Evolutionary conservation across 306 rosid genomes (phyloP).

Genomic region (Rosa multiflora): DNA sequence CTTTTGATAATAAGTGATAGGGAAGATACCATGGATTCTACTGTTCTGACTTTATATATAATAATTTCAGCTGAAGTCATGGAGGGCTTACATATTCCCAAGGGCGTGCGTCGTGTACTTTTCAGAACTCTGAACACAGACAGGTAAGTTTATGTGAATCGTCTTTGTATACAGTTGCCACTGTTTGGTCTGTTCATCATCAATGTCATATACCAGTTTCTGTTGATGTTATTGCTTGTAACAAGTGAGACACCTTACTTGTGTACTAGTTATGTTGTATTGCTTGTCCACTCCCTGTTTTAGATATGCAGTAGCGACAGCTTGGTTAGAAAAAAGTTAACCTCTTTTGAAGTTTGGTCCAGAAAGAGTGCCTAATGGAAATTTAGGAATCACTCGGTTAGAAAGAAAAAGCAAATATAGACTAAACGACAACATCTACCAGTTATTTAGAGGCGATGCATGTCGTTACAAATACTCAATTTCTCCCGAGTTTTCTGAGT

Average conservation of each 20-base stretch:
- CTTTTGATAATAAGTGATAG: too few species aligned
- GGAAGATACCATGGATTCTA: not conserved
- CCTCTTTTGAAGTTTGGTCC: not conserved
- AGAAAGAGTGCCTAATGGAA: not conserved
- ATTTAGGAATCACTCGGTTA: not conserved
- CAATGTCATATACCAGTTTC: not conserved
- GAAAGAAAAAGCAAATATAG: not conserved
- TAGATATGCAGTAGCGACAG: not conserved
- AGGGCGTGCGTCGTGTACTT: constrained; percentile 72
- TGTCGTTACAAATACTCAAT: too few species aligned
- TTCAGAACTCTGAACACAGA: constrained; percentile 89
- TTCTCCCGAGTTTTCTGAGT: not conserved
- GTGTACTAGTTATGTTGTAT: not conserved
- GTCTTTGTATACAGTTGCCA: not conserved
- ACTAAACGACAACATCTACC: not conserved
- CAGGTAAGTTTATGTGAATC: constrained; percentile 22
- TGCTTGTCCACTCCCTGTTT: not conserved
- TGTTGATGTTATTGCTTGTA: not conserved
- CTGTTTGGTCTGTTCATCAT: not conserved
- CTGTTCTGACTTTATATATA: not conserved
- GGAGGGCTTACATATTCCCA: constrained; percentile 73
- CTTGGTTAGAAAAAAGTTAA: not conserved
- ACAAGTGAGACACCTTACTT: not conserved
- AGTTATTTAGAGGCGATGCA: not conserved
- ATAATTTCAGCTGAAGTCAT: constrained; percentile 72